Percentiles rank a stretch among this genome's conserved stretches.
Evolutionary conservation across 2,329 filamentous ascomycete species (phyloP).

Genomic region (Cephalotrichum gorgonifer): DNA sequence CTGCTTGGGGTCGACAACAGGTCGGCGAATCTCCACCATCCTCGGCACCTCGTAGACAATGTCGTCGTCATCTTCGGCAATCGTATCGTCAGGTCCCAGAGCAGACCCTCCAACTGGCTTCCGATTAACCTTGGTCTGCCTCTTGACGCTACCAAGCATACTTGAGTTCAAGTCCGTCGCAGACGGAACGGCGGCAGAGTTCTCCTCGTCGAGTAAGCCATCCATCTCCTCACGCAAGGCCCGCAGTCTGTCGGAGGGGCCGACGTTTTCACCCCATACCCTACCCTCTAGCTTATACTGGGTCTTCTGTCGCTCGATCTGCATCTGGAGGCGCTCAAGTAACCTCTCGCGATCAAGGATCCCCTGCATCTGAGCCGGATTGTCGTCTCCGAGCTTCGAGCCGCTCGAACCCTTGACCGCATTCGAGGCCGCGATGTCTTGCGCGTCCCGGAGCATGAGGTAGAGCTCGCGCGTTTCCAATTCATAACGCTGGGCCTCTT

Average conservation of each 20-base stretch:
- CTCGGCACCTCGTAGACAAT: constrained; percentile 69
- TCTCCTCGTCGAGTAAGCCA: constrained; percentile 26
- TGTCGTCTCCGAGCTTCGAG: constrained; percentile 44
- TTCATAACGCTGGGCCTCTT: constrained; percentile 90
- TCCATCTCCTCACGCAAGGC: constrained; percentile 96
- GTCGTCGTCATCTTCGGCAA: constrained; percentile 43
- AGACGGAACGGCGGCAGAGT: not conserved
- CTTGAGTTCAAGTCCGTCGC: constrained; percentile 54
- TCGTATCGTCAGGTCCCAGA: constrained; percentile 26
- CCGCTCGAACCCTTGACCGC: constrained; percentile 44
- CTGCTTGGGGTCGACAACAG: constrained; percentile 53
- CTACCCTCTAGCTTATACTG: constrained; percentile 95
- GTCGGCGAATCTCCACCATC: constrained; percentile 68
- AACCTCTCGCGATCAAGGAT: constrained; percentile 87
- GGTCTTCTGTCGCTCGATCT: constrained; percentile 93
- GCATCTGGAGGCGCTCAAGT: constrained; percentile 89
- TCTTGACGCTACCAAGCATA: constrained; percentile 62
- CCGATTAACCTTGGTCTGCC: constrained; percentile 45
- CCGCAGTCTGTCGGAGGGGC: constrained; percentile 83
- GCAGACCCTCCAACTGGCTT: constrained; percentile 34
- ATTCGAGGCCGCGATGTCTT: constrained; percentile 87
- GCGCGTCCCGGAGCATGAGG: constrained; percentile 94
- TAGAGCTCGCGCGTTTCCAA: constrained; percentile 93
- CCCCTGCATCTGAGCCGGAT: constrained; percentile 73
- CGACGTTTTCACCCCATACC: constrained; percentile 71